Base-by-base conservation (phyloP, 371 early-diverging fungal genomes). In the Blakeslea trispora region DNA sequence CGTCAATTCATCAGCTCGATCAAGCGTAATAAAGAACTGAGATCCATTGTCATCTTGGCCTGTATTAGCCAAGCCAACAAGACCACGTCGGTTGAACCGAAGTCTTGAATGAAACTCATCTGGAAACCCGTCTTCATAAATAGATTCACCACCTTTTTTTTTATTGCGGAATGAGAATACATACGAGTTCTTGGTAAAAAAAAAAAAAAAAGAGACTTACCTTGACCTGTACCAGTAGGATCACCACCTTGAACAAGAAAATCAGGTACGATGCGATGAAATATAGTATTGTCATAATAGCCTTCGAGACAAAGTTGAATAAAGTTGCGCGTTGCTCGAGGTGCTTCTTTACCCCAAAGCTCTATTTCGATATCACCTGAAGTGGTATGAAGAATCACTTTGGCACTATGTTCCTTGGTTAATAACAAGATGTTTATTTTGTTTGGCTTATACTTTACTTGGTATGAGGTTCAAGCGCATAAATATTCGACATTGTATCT, bases 181-280 rank as follows among this genome's bases (percentile, higher is more conserved):
- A 19, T 21, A 37, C 4, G 28, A 46, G 19, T 43, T 31, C 43
- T 50, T n/a, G 15, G 21, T 21, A 23, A 1, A 14, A 44, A 35
- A 44, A n/a, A n/a, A n/a, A n/a, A n/a, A n/a, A n/a, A n/a, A n/a
- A n/a, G n/a, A n/a, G n/a, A n/a, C n/a, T 48, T 81, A 77, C 82
- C 83, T 46, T 76, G 64, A 1, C 93, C 91, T 4, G 91, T 91
- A 0, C 91, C 92, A 1, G 91, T 92, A 3, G 99, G 95, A 74
- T 99, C 99, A 48, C 99, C 99, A 19, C 96, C 96, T 69, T 99
- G 99, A 4, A 98, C 84, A 66, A 96, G 91, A 58, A 96, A 96
- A 37, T 79, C 82, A 6, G 89, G 84, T 6, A 97, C 87, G 15
- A 95, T 78, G 19, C 97, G 85, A 69, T 96, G 97, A 66, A 97